A percentile compares a stretch with the other conserved stretches of the same genome.
These are phyloP conservation scores for Agastache rugosa DNA, from an alignment of 257 asterid genomes.

Conservation along the genomic window DNA sequence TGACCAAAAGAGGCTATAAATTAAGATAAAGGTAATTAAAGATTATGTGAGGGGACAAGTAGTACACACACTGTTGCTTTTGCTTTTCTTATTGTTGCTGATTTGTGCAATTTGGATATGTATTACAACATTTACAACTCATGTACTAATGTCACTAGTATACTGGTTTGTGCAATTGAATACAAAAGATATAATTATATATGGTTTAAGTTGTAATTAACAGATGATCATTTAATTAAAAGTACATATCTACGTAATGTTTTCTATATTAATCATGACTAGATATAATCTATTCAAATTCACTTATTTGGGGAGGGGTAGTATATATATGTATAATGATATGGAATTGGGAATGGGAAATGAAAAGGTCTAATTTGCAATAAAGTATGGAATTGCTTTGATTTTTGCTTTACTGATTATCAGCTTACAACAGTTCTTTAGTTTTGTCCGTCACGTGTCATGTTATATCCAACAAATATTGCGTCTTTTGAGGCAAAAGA, in stretches of 20 bases:
- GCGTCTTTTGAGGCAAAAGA: neutral
- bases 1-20: neutral
- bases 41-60: no score
- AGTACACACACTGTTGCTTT: neutral
- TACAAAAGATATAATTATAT: no score
- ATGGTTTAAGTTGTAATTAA: no score
- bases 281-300: neutral
- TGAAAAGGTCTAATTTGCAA: neutral
- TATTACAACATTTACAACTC: no score
- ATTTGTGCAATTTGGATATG: neutral
- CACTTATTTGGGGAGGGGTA: no score
- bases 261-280: neutral
- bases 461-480: neutral
- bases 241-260: no score
- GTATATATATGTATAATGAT: neutral
- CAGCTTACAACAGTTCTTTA: neutral
- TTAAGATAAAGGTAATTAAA: neutral
- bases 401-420: neutral
- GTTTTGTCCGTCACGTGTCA: neutral
- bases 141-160: neutral
- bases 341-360: neutral
- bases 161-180: neutral
- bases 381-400: neutral
- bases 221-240: no score
- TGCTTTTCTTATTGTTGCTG: neutral